phyloP scores from a whole-genome alignment of 768 basidiomycete genomes.

The Erythrobasidium yunnanense region DNA sequence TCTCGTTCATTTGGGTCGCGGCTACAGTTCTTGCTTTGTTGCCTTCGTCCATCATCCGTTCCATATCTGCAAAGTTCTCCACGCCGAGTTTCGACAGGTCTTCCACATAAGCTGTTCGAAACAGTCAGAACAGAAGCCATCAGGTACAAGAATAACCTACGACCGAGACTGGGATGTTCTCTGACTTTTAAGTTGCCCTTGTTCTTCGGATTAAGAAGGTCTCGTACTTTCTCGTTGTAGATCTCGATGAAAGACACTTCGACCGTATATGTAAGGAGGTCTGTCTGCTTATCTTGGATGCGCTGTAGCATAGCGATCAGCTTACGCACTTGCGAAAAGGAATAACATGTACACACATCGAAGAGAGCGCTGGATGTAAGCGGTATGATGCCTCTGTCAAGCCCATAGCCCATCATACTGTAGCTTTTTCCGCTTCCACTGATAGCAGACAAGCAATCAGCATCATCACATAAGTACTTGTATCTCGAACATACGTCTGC shows the following conservation, averaged over 20 bases:
- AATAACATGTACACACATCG: constrained; percentile 32
- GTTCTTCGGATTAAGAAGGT: constrained; percentile 94
- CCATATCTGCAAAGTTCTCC: constrained; percentile 86
- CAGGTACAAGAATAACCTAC: not conserved
- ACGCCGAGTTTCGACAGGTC: constrained; percentile 89
- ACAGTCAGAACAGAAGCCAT: not conserved
- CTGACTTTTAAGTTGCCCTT: constrained; percentile 89
- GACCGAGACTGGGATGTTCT: constrained; percentile 69
- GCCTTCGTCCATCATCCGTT: constrained; percentile 98
- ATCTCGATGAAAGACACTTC: constrained; percentile 96
- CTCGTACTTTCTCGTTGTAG: constrained; percentile 79
- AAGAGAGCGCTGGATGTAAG: constrained; percentile 90
- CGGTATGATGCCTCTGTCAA: constrained; percentile 93
- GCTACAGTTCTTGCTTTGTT: constrained; percentile 96
- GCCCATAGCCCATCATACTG: constrained; percentile 45
- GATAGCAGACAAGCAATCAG: not conserved
- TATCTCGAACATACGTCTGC: constrained; percentile 37
- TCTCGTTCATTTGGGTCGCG: constrained; percentile 99
- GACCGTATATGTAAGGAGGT: constrained; percentile 72
- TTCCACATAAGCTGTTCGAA: constrained; percentile 84
- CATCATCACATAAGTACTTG: not conserved
- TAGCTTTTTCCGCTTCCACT: constrained; percentile 38
- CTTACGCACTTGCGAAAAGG: constrained; percentile 57
- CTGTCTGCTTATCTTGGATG: constrained; percentile 57
- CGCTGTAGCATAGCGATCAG: constrained; percentile 47